Evolutionary conservation across 352 stramenopile genomes (phyloP).

Genomic region (Phytophthora brassicae): DNA sequence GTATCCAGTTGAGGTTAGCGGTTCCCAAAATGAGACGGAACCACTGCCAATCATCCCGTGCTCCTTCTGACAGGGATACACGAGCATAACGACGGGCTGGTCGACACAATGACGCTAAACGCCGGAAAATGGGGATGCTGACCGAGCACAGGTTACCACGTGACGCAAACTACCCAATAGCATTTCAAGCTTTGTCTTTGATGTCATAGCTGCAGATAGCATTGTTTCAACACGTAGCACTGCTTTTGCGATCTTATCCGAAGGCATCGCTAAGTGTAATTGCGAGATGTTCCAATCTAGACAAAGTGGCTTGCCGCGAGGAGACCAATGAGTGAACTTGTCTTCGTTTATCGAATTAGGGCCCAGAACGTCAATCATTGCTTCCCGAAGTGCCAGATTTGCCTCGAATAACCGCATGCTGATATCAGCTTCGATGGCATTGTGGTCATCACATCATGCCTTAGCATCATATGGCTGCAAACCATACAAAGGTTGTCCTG

Average conservation of each 20-base stretch:
- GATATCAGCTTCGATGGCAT: constrained; percentile 10
- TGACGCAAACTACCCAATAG: constrained; percentile 3
- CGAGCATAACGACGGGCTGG: background rate
- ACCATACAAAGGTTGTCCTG: background rate
- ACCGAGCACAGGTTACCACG: background rate
- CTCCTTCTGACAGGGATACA: background rate
- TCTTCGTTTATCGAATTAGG: constrained; percentile 2
- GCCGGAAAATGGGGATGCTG: constrained; percentile 4
- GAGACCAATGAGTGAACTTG: constrained; percentile 1
- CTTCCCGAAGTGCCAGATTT: background rate
- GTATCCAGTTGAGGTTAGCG: background rate
- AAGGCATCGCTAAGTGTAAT: background rate
- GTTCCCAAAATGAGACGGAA: background rate
- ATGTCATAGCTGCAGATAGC: background rate
- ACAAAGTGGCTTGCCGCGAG: background rate
- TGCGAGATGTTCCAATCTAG: background rate
- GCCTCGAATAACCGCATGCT: constrained; percentile 2
- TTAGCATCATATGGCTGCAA: background rate
- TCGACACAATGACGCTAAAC: background rate
- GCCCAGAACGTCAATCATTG: constrained; percentile 4
- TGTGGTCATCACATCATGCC: constrained; percentile 11
- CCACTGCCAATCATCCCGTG: background rate
- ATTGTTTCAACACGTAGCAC: background rate
- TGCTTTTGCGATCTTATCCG: background rate
- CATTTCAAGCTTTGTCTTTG: background rate